Percentiles rank a stretch among this genome's conserved stretches.
These are phyloP conservation scores for Aspergillus asperescens DNA, from an alignment of 495 filamentous ascomycete species.

Conservation along the genomic window DNA sequence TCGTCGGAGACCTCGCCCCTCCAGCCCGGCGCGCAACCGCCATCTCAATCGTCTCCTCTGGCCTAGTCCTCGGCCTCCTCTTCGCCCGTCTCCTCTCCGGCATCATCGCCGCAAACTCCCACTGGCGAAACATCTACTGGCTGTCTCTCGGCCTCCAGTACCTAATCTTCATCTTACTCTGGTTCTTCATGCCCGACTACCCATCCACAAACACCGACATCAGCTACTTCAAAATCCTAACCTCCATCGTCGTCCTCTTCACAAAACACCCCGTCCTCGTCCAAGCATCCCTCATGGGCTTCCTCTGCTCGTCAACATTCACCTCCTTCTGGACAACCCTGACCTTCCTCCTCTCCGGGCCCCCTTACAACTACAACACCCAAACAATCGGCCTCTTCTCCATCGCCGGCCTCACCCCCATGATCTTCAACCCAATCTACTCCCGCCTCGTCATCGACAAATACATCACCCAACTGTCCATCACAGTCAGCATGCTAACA, in stretches of 20 bases:
- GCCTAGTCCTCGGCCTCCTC: conserved; percentile 70
- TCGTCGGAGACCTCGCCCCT: conserved; percentile 77
- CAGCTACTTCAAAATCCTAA: conserved; percentile 60
- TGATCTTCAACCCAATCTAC: conserved; percentile 61
- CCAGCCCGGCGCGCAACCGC: conserved; percentile 43
- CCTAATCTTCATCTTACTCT: conserved; percentile 60
- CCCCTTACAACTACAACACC: conserved; percentile 63
- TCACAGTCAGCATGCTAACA: conserved; percentile 55
- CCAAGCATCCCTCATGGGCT: conserved; percentile 57
- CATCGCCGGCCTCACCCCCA: conserved; percentile 65
- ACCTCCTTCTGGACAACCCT: conserved; percentile 80
- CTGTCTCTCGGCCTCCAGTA: conserved; percentile 68
- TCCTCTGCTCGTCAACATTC: conserved; percentile 53
- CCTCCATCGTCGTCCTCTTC: conserved; percentile 56
- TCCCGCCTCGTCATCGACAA: conserved; percentile 65
- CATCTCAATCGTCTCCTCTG: conserved; percentile 67
- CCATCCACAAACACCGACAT: conserved; percentile 60
- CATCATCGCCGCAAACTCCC: conserved; percentile 61
- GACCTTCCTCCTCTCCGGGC: conserved; percentile 66
- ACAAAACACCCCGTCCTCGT: conserved; percentile 60
- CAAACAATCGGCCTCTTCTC: conserved; percentile 72
- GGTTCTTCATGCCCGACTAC: conserved; percentile 75
- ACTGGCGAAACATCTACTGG: conserved; percentile 80
- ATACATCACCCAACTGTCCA: conserved; percentile 60
- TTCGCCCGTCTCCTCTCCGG: conserved; percentile 73